These are phyloP conservation scores for Pleurostoma richardsiae DNA, from an alignment of 2,329 filamentous ascomycete species.

Conservation along the genomic window DNA sequence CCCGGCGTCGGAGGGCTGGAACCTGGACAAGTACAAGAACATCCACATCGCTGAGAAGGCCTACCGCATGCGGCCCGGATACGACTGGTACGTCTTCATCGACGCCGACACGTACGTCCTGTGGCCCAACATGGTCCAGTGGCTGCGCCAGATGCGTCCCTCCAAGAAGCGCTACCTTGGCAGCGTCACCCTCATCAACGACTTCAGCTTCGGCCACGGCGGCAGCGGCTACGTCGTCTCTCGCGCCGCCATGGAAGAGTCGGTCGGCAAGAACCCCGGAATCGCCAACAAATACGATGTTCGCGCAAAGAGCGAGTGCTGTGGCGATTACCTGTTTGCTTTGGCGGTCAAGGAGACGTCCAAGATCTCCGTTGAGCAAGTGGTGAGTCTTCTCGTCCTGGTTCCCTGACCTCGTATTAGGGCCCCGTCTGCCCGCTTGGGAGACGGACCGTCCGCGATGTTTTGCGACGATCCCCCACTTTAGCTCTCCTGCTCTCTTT, in stretches of 20 bases:
- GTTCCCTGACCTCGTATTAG: neutral
- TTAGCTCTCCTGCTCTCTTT: neutral
- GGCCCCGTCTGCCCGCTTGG: neutral
- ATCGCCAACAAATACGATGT: conserved; percentile 42
- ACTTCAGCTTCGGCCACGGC: conserved; percentile 47
- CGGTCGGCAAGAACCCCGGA: conserved; percentile 33
- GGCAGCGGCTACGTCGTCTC: conserved; percentile 52
- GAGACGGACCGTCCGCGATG: no score
- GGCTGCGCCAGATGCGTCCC: conserved; percentile 38
- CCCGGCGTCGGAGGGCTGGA: conserved; percentile 37
- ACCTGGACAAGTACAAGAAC: conserved; percentile 59
- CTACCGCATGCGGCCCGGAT: conserved; percentile 41
- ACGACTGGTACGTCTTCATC: conserved; percentile 56
- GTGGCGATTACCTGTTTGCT: conserved; percentile 46
- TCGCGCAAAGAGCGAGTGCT: conserved; percentile 34
- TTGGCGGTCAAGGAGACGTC: conserved; percentile 40
- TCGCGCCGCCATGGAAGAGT: conserved; percentile 42
- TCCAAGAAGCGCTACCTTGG: conserved; percentile 42
- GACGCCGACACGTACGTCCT: conserved; percentile 55
- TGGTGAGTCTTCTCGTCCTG: conserved; percentile 27
- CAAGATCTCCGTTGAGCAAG: conserved; percentile 32
- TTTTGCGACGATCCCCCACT: no score
- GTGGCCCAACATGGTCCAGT: conserved; percentile 45
- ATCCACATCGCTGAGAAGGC: conserved; percentile 53
- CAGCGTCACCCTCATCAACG: conserved; percentile 35